Base-by-base conservation (phyloP, 208 protist genomes). In the Ichthyophonus hoferi region DNA sequence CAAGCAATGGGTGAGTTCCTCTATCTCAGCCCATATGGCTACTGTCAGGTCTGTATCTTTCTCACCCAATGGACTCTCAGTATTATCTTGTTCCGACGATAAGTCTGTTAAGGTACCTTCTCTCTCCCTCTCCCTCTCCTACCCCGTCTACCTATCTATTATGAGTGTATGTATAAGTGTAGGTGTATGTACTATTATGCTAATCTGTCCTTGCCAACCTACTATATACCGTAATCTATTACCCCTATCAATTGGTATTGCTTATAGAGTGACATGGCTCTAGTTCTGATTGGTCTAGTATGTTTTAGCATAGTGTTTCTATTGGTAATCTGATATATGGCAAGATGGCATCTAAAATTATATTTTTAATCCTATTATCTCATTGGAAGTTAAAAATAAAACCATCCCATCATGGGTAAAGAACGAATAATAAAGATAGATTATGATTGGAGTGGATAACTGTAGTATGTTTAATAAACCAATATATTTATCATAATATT, bases 81-180 rank as follows among this genome's bases (percentile, higher is more conserved):
- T 94, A 24, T 34, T 96, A 0, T 93, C 91, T 31, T 79, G 87
- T 14, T 95, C 93, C 3, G 93, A 95, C 78, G 94, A 95, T 88
- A 95, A 95, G 79, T 7, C 50, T 7, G 24, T 67, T n/a, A 67
- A 67, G 24, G 50, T 67, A 67, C 24, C 50, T n/a, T n/a, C 14
- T 24, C 50, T 24, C 50, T 24, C 50, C 50, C 50, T 24, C 24
- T 24, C 50, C 50, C 50, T 24, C 50, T 24, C 50, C 50, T 24
- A 7, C 50, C 50, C 50, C 24, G 14, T 24, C 50, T 67, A 7
- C 50, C 50, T 67, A 67, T 24, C 50, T 67, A 67, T 67, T 24
- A 67, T 24, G 14, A 67, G 14, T 7, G 24, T 24, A 67, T 24
- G 50, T 24, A 67, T 24, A n/a, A 67, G 7, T 67, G 7, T 24